Percentiles rank a stretch among this genome's conserved stretches.
Evolutionary conservation across 805 yeast genomes (phyloP).

Genomic region (Cyberlindnera saturnus): DNA sequence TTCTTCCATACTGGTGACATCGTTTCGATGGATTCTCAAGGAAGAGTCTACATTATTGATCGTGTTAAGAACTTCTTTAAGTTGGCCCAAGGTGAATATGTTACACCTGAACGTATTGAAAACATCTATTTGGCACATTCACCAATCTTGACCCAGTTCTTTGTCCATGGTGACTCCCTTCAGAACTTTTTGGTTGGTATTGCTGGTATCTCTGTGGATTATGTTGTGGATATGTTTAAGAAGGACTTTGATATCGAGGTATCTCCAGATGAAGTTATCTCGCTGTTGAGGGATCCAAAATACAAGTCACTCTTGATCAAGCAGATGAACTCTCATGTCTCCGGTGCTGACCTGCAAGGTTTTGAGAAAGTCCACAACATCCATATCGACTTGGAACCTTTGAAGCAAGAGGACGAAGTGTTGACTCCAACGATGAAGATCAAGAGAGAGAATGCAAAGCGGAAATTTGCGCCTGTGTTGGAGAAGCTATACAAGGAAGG

Average conservation of each 20-base stretch:
- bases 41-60: conserved; percentile 58
- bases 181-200: conserved; percentile 56
- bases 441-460: conserved; percentile 44
- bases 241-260: conserved; percentile 9
- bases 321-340: conserved; percentile 17
- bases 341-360: conserved; percentile 40
- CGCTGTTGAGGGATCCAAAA: conserved; percentile 14
- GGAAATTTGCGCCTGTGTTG: conserved; percentile 35
- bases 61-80: conserved; percentile 77
- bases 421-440: conserved; percentile 64
- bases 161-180: conserved; percentile 59
- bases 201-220: conserved; percentile 49
- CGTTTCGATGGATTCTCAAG: conserved; percentile 42
- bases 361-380: conserved; percentile 59
- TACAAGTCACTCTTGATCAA: conserved; percentile 14
- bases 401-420: conserved; percentile 52
- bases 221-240: conserved; percentile 12
- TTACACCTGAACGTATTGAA: conserved; percentile 72
- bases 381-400: conserved; percentile 49
- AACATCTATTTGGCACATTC: conserved; percentile 49
- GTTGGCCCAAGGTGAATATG: conserved; percentile 61
- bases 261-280: conserved; percentile 8
- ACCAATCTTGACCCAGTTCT: conserved; percentile 48
- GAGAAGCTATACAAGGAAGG: conserved; percentile 47
- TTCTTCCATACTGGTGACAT: conserved; percentile 69